Conservation (phyloP, 495 filamentous ascomycete genomes). For the Lasiosphaeris hirsuta region DNA sequence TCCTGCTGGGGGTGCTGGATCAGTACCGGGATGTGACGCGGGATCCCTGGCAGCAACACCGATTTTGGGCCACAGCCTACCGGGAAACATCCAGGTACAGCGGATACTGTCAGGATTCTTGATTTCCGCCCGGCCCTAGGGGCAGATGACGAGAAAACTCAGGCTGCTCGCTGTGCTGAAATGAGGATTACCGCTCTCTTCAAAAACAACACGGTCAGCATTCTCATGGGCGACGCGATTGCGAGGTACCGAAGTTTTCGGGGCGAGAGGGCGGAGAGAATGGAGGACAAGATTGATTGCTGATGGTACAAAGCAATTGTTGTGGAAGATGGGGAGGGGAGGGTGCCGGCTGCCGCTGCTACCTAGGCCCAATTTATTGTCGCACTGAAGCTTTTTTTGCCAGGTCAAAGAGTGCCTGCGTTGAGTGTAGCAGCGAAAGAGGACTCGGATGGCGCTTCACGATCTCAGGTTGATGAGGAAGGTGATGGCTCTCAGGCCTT, state of each 20-base stretch:
- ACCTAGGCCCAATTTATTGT: neutral
- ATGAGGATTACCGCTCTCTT: constrained; percentile 1
- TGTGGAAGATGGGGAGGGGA: no score
- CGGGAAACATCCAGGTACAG: constrained; percentile 11
- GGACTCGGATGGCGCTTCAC: no score
- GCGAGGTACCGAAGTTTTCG: no score
- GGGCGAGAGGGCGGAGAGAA: neutral
- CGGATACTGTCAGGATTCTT: neutral
- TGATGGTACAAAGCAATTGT: no score
- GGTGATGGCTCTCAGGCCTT: no score
- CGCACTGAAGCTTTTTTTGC: no score
- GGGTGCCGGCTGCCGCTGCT: neutral
- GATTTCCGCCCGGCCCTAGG: neutral
- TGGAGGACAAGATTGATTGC: neutral
- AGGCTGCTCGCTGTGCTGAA: neutral
- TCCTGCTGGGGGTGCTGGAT: constrained; percentile 15
- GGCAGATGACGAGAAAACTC: neutral
- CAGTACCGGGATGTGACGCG: constrained; percentile 19
- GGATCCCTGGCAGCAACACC: constrained; percentile 18
- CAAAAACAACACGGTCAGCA: neutral
- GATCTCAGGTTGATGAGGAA: no score
- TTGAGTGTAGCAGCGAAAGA: neutral
- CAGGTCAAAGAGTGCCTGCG: neutral
- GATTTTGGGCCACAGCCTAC: constrained; percentile 5
- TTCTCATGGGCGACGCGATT: neutral